phyloP scores from a whole-genome alignment of 139 green algal species.

The Monoraphidium neglectum region DNA sequence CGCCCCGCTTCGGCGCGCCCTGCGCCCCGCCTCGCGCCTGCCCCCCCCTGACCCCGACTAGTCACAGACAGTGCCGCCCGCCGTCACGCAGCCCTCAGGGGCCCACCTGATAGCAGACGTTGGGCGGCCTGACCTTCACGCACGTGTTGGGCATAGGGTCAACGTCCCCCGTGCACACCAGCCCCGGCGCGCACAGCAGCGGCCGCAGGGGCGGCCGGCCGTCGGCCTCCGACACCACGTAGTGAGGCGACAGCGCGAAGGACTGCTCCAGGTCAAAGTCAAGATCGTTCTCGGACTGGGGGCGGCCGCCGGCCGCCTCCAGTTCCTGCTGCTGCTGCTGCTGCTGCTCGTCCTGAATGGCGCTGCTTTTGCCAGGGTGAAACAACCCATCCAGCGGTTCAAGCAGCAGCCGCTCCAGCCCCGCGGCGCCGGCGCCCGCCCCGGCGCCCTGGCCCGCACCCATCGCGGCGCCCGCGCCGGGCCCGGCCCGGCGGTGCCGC shows the following conservation, averaged over 20 bases:
- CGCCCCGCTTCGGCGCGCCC: too few relatives aligned
- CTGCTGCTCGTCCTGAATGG: constrained; percentile 6
- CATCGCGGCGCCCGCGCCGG: too few relatives aligned
- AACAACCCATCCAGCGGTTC: background rate
- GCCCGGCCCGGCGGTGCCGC: too few relatives aligned
- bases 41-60: too few relatives aligned
- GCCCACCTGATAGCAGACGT: constrained; percentile 18
- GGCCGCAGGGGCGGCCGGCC: constrained; percentile 13
- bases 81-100: background rate
- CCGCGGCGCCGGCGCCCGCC: too few relatives aligned
- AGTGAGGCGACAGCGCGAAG: background rate
- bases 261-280: too few relatives aligned
- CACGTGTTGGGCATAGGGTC: constrained; percentile 14
- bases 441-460: too few relatives aligned
- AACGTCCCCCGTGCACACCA: constrained; percentile 17
- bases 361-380: background rate
- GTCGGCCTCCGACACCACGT: background rate
- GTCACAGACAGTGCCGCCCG: background rate
- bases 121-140: constrained; percentile 5
- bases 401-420: background rate
- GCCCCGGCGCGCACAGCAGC: constrained; percentile 8
- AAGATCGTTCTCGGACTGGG: background rate
- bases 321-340: background rate
- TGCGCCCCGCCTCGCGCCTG: too few relatives aligned
- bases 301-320: too few relatives aligned